Percentiles rank a stretch among this genome's conserved stretches.
Conservation (phyloP, 768 basidiomycete genomes). For the Tulasnella sp. region DNA sequence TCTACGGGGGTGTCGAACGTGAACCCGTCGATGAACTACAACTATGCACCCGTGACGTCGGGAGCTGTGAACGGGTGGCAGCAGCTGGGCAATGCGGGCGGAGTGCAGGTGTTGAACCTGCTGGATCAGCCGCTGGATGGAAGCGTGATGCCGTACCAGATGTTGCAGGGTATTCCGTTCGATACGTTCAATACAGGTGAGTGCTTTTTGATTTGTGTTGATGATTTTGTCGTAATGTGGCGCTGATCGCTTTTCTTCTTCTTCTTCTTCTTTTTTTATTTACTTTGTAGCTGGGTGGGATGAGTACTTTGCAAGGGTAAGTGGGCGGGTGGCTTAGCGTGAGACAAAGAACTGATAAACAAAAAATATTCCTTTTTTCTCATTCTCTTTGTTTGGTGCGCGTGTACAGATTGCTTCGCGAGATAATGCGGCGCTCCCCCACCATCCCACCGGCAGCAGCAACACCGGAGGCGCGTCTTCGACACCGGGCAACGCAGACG, state of each 20-base stretch:
- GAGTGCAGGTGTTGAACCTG: conserved; percentile 22
- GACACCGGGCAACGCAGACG: conserved; percentile 9
- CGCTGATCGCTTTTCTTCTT: not conserved
- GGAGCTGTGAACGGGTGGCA: conserved; percentile 16
- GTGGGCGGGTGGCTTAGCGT: not conserved
- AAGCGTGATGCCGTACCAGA: conserved; percentile 18
- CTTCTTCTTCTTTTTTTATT: not conserved
- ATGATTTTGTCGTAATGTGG: conserved; percentile 8
- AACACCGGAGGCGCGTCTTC: not conserved
- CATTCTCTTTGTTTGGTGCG: not conserved
- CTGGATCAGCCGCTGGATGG: conserved; percentile 26
- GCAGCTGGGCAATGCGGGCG: conserved; percentile 10
- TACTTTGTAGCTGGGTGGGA: conserved; percentile 17
- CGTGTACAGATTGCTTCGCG: not conserved
- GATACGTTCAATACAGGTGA: conserved; percentile 17
- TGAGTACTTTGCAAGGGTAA: conserved; percentile 26
- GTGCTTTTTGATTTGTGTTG: not conserved
- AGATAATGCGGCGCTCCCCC: not conserved
- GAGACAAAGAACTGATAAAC: not conserved
- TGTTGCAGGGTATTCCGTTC: conserved; percentile 18
- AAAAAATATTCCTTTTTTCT: not conserved
- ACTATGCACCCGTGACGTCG: conserved; percentile 8
- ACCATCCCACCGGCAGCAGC: not conserved
- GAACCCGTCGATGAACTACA: conserved; percentile 71
- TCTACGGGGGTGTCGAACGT: conserved; percentile 49